These are phyloP conservation scores for Mollisia scopiformis DNA, from an alignment of 2,329 filamentous ascomycete genomes.

Conservation along the genomic window DNA sequence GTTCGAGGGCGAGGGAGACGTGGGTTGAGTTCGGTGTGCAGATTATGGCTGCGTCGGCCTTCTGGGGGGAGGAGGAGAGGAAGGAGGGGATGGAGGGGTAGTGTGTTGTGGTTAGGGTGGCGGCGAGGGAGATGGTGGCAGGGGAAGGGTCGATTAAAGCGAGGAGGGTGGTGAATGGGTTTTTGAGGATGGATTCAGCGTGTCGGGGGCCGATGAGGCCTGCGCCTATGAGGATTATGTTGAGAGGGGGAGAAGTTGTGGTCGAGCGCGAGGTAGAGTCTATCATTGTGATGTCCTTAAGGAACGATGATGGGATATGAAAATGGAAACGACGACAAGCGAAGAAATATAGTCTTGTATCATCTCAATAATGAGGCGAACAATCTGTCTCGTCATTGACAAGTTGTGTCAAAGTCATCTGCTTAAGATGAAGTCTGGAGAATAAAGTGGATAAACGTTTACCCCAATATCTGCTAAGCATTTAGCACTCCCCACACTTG, in stretches of 20 bases:
- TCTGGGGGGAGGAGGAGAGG: conserved; percentile 39
- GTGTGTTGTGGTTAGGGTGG: conserved; percentile 41
- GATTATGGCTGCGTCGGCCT: conserved; percentile 58
- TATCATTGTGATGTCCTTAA: no score
- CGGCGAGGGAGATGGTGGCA: conserved; percentile 39
- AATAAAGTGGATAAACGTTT: not conserved
- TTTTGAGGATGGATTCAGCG: conserved; percentile 45
- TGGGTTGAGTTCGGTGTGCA: conserved; percentile 64
- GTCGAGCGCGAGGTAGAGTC: not conserved
- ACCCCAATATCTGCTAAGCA: not conserved
- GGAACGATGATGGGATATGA: no score
- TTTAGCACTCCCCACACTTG: no score
- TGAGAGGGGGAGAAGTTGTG: conserved; percentile 16
- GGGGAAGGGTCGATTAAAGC: conserved; percentile 51
- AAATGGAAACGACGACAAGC: no score
- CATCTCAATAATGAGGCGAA: no score
- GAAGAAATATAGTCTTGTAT: no score
- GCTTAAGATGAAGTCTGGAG: no score
- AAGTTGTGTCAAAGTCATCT: no score
- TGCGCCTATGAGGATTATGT: conserved; percentile 49
- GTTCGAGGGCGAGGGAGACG: conserved; percentile 50
- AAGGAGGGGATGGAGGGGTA: conserved; percentile 47
- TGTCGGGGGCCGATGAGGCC: conserved; percentile 55
- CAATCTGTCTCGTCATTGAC: no score
- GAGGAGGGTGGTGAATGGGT: conserved; percentile 42